phyloP scores from a whole-genome alignment of 257 asterid genomes.

The Fraxinus americana region DNA sequence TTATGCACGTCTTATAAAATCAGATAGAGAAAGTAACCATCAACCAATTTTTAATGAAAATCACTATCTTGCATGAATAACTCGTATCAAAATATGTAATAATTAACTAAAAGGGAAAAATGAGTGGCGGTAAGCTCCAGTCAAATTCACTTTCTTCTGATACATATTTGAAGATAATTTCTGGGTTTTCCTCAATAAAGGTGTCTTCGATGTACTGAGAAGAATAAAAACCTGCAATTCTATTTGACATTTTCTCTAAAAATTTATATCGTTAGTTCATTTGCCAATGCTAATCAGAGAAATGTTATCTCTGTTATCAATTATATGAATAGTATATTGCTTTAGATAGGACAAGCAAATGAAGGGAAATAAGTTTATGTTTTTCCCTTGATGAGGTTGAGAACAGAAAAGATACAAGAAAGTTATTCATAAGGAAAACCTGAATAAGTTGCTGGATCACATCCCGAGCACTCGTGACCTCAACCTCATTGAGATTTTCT shows the following conservation, averaged over 20 bases:
- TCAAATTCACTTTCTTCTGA: not conserved
- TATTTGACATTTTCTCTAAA: slow-evolving; percentile 1
- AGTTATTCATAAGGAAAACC: slow-evolving; percentile 43
- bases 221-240: not conserved
- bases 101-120: not conserved
- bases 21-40: not conserved
- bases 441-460: slow-evolving; percentile 92
- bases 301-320: not conserved
- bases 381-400: not conserved
- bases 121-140: not conserved
- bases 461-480: slow-evolving; percentile 90
- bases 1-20: not conserved
- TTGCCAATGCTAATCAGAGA: not conserved
- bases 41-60: not conserved
- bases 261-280: not conserved
- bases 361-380: not conserved
- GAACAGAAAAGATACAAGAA: slow-evolving; percentile 9
- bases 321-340: not conserved
- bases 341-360: slow-evolving; percentile 13
- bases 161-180: not conserved
- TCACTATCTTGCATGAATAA: slow-evolving; percentile 7
- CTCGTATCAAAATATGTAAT: not conserved
- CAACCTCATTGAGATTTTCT: slow-evolving; percentile 87
- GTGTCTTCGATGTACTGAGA: not conserved
- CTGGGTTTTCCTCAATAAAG: not conserved